phyloP scores from a whole-genome alignment of 1,284 basidiomycete species.

The Trametes polyzona region DNA sequence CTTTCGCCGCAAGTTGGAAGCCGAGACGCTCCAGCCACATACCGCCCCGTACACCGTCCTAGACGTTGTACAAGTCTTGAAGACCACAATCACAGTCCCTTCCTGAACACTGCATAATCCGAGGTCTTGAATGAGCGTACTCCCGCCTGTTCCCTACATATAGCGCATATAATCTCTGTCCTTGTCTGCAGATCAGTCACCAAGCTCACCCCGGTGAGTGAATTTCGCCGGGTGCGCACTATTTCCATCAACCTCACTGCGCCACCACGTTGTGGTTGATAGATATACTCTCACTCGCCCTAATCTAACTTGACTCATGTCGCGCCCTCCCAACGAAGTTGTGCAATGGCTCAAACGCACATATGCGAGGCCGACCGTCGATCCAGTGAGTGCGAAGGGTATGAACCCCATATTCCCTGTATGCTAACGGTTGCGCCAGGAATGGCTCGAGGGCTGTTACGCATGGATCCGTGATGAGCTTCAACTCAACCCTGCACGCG shows the following conservation, averaged over 20 bases:
- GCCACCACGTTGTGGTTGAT: background rate
- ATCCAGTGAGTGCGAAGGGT: slow-evolving; percentile 48
- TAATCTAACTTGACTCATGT: slow-evolving; percentile 3
- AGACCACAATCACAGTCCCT: background rate
- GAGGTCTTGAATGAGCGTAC: background rate
- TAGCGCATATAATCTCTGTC: background rate
- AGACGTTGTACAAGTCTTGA: too few relatives aligned
- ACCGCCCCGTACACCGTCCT: too few relatives aligned
- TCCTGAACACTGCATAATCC: background rate
- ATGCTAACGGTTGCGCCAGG: slow-evolving; percentile 41
- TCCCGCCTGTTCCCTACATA: background rate
- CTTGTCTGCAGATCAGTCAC: background rate
- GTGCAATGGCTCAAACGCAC: slow-evolving; percentile 48
- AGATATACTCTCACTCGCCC: background rate
- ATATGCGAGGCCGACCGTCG: slow-evolving; percentile 59
- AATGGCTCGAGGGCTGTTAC: slow-evolving; percentile 75
- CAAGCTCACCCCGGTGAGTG: slow-evolving; percentile 3
- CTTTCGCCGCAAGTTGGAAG: too few relatives aligned
- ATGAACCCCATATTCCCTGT: background rate
- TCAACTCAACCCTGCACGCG: slow-evolving; percentile 45
- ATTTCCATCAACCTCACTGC: background rate
- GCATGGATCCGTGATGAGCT: slow-evolving; percentile 60
- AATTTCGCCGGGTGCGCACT: slow-evolving; percentile 1
- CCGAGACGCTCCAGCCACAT: too few relatives aligned
- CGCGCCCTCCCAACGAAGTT: slow-evolving; percentile 37